These are phyloP conservation scores for Dryas integrifolia DNA, from an alignment of 331 rosid genomes.

Conservation along the genomic window DNA sequence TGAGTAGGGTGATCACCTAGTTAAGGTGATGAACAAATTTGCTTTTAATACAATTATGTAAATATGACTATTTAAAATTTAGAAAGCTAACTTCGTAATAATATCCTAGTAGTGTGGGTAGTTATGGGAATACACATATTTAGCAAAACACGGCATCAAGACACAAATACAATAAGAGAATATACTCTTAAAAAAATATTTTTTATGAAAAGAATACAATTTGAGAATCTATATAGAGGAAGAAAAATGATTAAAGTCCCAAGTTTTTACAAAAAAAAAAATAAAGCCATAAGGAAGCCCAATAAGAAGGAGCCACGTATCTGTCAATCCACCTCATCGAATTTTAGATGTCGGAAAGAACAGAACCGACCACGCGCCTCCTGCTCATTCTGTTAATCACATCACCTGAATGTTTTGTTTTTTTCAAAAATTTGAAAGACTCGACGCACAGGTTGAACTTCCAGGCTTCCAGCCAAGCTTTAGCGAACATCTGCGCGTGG, in stretches of 20 bases:
- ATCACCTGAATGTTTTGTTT: too few relatives aligned
- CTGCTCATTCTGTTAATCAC: background rate
- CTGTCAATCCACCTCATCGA: background rate
- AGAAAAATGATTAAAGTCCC: background rate
- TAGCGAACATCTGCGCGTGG: background rate
- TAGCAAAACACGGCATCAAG: background rate
- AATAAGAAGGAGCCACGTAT: background rate
- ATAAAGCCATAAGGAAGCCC: background rate
- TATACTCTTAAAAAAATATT: too few relatives aligned
- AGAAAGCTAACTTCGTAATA: background rate
- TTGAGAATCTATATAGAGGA: too few relatives aligned
- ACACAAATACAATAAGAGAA: background rate
- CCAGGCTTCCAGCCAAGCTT: too few relatives aligned
- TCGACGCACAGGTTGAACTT: too few relatives aligned
- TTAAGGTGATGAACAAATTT: too few relatives aligned
- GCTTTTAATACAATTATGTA: background rate
- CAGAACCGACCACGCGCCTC: background rate
- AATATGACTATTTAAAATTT: background rate
- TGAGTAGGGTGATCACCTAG: too few relatives aligned
- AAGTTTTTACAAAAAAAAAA: background rate
- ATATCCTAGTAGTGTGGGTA: background rate
- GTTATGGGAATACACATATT: background rate
- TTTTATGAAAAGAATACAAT: too few relatives aligned
- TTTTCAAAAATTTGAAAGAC: too few relatives aligned
- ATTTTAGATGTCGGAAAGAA: background rate